Base-by-base conservation (phyloP, 805 yeast species). In the Pichia ethanolica region DNA sequence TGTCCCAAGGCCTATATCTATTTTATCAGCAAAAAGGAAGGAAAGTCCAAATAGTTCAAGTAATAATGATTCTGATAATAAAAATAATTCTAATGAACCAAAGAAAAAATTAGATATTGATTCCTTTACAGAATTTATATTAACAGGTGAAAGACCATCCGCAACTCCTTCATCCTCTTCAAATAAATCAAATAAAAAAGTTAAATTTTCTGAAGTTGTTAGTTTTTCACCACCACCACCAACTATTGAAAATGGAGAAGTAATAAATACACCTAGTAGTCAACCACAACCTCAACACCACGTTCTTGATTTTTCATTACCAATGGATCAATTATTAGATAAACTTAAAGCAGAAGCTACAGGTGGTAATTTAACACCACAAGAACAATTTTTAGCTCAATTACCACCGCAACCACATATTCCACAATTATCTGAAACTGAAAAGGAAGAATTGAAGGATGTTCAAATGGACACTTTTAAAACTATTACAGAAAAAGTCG, bases 1-100 rank as follows among this genome's bases (percentile, higher is more conserved):
- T 0, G 77, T 88, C 14, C 95, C 95, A 1, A 74, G 74, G 48
- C 98, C 98, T 4, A 78, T 80, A 36, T 81, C 96, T 1, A 90
- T 90, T 51, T 66, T 90, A 52, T 71, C 84, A 5, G 73, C 77
- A 46, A 82, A 79, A 53, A 70, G 86, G 48, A 72, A 67, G 39
- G 66, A 58, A 14, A 37, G 33, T 7, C 45, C 46, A 11, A 46
- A 53, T 10, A 50, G 11, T 13, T 26, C 53, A 9, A 57, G 49
- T 39, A 54, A 44, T 30, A 40, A 39, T 7, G 13, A 7, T 33
- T 2, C 8, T 7, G 34, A 26, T 40, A 41, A 3, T 6, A 10
- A 34, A 20, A 20, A 20, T 20, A 20, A 13, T 35, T 20, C 39
- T 4, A 45, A 45, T 27, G 45, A 47, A 14, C 53, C 51, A 41